Conservation (phyloP, 495 filamentous ascomycete species). For the Penicillium coffeae region DNA sequence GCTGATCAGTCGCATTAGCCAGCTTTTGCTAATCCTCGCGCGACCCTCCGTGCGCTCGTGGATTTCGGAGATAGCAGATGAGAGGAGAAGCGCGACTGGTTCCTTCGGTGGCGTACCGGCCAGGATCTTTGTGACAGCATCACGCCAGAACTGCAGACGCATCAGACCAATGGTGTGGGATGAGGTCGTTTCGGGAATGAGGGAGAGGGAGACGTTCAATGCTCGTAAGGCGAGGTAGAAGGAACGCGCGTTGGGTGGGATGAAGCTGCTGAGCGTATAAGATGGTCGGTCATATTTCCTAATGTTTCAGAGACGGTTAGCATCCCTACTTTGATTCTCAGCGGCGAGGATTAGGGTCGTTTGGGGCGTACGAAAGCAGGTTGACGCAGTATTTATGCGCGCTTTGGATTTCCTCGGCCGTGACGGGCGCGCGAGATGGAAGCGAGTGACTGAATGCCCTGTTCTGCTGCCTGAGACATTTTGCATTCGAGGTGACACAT, state of each 20-base stretch:
- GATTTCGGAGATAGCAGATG: slow-evolving; percentile 63
- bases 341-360: neutral
- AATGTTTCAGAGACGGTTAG: neutral
- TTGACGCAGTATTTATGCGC: slow-evolving; percentile 54
- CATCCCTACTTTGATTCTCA: too few relatives aligned
- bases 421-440: slow-evolving; percentile 11
- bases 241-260: slow-evolving; percentile 65
- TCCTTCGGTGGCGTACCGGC: slow-evolving; percentile 77
- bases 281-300: slow-evolving; percentile 85
- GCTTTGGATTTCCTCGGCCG: slow-evolving; percentile 47
- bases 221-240: slow-evolving; percentile 89
- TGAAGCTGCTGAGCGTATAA: slow-evolving; percentile 78
- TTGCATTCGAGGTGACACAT: too few relatives aligned
- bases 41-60: slow-evolving; percentile 50
- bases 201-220: slow-evolving; percentile 85
- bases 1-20: slow-evolving; percentile 73
- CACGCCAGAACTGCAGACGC: slow-evolving; percentile 93
- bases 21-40: slow-evolving; percentile 66
- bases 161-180: slow-evolving; percentile 75
- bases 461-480: slow-evolving; percentile 9
- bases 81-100: slow-evolving; percentile 81
- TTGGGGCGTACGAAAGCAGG: slow-evolving; percentile 49
- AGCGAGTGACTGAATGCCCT: slow-evolving; percentile 25
- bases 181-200: slow-evolving; percentile 81
- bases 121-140: slow-evolving; percentile 70